phyloP scores from a whole-genome alignment of 176 grass and related monocot genomes.

The barley (Hordeum vulgare) region MorexV3_pseudomolecules_assembly NC_058523.1:135671395-135671894 shows the following conservation, averaged over 20 bases:
- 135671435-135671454: too few relatives aligned
- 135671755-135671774: conserved; percentile 18
- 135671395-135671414: not conserved
- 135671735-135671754: not conserved
- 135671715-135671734: conserved; percentile 12
- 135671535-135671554: not conserved
- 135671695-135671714: not conserved
- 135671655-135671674: not conserved
- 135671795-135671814: conserved; percentile 33
- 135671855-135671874: conserved; percentile 18
- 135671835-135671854: conserved; percentile 50
- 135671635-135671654: not conserved
- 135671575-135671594: not conserved
- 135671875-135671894: not conserved
- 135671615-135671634: not conserved
- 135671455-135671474: too few relatives aligned
- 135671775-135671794: conserved; percentile 34
- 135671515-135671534: not conserved
- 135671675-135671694: not conserved
- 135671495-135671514: too few relatives aligned
- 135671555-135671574: not conserved
- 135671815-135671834: conserved; percentile 10
- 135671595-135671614: not conserved
- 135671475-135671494: too few relatives aligned
- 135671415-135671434: not conserved